These are phyloP conservation scores for Aspergillus sclerotiicarbonarius DNA, from an alignment of 495 filamentous ascomycete species.

Conservation along the genomic window DNA sequence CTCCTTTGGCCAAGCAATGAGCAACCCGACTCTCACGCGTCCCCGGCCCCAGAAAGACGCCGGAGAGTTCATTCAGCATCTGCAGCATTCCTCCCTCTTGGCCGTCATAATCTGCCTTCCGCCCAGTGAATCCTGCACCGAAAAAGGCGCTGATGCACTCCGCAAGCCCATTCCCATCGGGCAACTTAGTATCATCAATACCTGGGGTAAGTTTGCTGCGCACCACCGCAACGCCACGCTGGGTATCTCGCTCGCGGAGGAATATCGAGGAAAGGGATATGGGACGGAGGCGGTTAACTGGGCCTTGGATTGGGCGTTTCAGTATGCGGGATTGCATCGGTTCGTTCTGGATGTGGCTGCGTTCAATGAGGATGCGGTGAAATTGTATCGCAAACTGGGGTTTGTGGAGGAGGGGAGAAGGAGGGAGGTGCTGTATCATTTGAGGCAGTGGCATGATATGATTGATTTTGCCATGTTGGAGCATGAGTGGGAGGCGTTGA, in stretches of 20 bases:
- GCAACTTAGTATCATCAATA: background rate
- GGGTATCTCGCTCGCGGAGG: slow-evolving; percentile 36
- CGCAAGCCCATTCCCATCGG: background rate
- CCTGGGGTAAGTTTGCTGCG: background rate
- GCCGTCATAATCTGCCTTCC: slow-evolving; percentile 1
- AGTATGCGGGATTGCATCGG: slow-evolving; percentile 44
- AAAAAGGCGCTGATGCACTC: background rate
- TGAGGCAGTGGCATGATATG: slow-evolving; percentile 45
- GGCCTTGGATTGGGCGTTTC: slow-evolving; percentile 49
- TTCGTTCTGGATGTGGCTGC: slow-evolving; percentile 28
- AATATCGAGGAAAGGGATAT: slow-evolving; percentile 49
- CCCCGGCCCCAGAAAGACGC: no score
- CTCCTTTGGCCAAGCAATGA: no score
- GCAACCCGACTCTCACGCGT: no score
- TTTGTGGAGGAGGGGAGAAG: slow-evolving; percentile 48
- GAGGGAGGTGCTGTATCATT: slow-evolving; percentile 42
- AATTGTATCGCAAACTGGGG: slow-evolving; percentile 46
- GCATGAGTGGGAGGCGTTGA: slow-evolving; percentile 38
- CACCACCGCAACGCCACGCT: slow-evolving; percentile 46
- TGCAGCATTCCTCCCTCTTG: background rate
- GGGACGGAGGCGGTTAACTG: slow-evolving; percentile 53
- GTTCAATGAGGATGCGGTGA: slow-evolving; percentile 43
- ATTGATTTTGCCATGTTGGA: slow-evolving; percentile 45
- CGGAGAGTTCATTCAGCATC: no score
- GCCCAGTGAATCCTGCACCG: background rate